These are phyloP conservation scores for Athelia psychrophila DNA, from an alignment of 1,284 basidiomycete genomes.

Conservation along the genomic window DNA sequence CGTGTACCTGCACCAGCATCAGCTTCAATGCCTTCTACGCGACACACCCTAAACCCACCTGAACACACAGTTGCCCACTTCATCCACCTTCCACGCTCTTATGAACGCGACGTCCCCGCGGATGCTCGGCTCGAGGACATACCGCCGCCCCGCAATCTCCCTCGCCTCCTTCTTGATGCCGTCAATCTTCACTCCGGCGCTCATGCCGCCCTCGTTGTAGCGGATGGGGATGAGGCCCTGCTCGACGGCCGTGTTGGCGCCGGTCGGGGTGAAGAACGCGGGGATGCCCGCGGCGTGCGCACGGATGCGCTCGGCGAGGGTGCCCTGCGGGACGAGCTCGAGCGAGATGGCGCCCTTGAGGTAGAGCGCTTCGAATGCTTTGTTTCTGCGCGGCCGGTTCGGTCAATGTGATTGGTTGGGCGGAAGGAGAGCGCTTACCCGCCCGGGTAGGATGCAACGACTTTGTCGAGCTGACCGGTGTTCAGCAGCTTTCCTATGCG, in stretches of 20 bases:
- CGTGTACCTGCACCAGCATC: conserved; percentile 58
- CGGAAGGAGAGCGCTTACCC: conserved; percentile 44
- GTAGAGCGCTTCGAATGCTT: conserved; percentile 76
- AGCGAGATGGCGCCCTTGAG: conserved; percentile 80
- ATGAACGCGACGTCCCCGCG: conserved; percentile 88
- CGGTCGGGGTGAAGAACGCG: conserved; percentile 95
- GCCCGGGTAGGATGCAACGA: conserved; percentile 89
- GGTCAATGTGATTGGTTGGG: conserved; percentile 3
- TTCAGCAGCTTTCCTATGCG: conserved; percentile 72
- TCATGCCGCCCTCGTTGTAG: conserved; percentile 67
- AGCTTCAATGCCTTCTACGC: neutral
- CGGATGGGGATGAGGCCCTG: conserved; percentile 73
- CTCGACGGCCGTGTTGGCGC: conserved; percentile 87
- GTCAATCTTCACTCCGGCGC: conserved; percentile 60
- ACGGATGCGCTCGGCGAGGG: conserved; percentile 87
- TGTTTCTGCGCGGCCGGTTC: conserved; percentile 52
- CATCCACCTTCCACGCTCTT: conserved; percentile 94
- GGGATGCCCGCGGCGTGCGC: conserved; percentile 95
- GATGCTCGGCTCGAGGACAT: conserved; percentile 86
- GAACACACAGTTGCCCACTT: conserved; percentile 85
- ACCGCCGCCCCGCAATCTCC: conserved; percentile 81
- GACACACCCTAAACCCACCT: conserved; percentile 42
- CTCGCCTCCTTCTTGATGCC: conserved; percentile 80
- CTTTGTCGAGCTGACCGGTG: conserved; percentile 76
- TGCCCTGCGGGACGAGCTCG: conserved; percentile 90